Percentiles rank a stretch among this genome's conserved stretches.
Conservation (phyloP, 2,329 filamentous ascomycete species). For the Trichoderma cornu-damae region DNA sequence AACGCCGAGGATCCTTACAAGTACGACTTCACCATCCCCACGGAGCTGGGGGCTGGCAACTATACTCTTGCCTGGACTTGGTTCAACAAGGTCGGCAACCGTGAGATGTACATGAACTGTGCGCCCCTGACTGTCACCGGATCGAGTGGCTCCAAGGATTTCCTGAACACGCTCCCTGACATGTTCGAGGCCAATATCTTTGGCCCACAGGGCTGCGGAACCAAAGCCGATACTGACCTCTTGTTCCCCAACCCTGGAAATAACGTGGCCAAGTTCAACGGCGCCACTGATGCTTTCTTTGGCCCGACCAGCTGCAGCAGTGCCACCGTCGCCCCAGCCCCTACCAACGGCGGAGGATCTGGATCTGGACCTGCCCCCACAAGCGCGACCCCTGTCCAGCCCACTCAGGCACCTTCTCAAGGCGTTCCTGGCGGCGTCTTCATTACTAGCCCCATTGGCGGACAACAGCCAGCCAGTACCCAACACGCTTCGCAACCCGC, state of each 20-base stretch:
- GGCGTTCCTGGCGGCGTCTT: conserved; percentile 38
- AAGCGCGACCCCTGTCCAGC: neutral
- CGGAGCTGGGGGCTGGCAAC: conserved; percentile 65
- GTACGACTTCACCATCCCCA: conserved; percentile 68
- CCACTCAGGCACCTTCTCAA: neutral
- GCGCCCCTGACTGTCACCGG: conserved; percentile 65
- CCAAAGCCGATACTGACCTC: conserved; percentile 44
- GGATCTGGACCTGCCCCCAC: neutral
- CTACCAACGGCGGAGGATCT: neutral
- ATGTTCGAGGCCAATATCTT: conserved; percentile 65
- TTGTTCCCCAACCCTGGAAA: conserved; percentile 58
- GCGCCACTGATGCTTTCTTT: conserved; percentile 33
- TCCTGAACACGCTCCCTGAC: conserved; percentile 60
- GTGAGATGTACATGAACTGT: conserved; percentile 98
- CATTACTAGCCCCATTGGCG: conserved; percentile 28
- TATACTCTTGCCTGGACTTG: conserved; percentile 88
- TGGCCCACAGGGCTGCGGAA: conserved; percentile 47
- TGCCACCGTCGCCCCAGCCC: conserved; percentile 21
- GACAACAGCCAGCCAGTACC: conserved; percentile 13
- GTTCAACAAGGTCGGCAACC: conserved; percentile 89
- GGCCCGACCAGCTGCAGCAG: conserved; percentile 19
- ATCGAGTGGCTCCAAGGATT: conserved; percentile 42
- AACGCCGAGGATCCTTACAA: conserved; percentile 43
- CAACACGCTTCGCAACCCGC: conserved; percentile 24
- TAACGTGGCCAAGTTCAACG: conserved; percentile 46